Base-by-base conservation (phyloP, 805 yeast genomes). In the Wickerhamomyces strasburgensis region DNA sequence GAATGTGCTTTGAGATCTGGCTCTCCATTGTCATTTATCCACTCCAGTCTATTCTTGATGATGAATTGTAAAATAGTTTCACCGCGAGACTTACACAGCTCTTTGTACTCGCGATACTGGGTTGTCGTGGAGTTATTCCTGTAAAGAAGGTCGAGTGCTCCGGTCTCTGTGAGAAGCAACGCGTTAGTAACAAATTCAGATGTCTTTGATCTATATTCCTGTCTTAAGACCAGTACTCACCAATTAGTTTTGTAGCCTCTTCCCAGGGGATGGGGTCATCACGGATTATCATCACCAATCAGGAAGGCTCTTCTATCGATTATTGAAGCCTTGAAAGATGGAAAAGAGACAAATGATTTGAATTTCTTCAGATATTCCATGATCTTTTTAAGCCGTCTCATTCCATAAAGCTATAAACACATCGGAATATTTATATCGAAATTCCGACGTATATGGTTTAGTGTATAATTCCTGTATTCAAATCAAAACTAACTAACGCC, bases 31-130 rank as follows among this genome's bases (percentile, higher is more conserved):
- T 45, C 40, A 14, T 59, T 54, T 9, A 62, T 54, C 89, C 89
- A 81, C 4, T 60, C 36, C 33, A 80, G 61, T 45, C 74, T 69
- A 27, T 62, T 54, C 8, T 60, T 54, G 30, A 80, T 49, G 18
- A 82, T 57, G 47, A 68, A 70, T 30, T 75, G 68, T 38, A 69
- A 69, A 16, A 80, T 64, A 11, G 72, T 61, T 3, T 67, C 51
- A 9, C 64, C 56, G 5, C 58, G 37, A 0, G 46, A 43, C 19
- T 51, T 48, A 15, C 80, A 57, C 9, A 51, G 38, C 9, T 51
- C 47, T 48, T 78, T 78, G 52, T 73, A 78, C 6, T 47, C 49
- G 9, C 58, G 52, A 48, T 82, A 81, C 35, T 21, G 25, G 4
- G 59, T 56, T n/a, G 74, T 62, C 24, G 61, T 65, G 18, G 50